Conservation (phyloP, 164 flowering plant genomes). For the Umbilicus rupestris region DNA sequence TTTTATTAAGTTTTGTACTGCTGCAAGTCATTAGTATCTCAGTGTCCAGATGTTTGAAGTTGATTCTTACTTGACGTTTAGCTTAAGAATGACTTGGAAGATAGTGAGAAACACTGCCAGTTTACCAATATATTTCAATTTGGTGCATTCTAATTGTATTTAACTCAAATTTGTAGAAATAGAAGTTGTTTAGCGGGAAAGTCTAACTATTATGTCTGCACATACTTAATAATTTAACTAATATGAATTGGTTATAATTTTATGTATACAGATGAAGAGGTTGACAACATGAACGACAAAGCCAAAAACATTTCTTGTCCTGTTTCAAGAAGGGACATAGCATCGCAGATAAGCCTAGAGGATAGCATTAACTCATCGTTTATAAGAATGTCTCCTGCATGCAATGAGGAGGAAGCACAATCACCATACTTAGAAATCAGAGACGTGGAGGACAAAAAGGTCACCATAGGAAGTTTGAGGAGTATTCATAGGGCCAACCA, state of each 20-base stretch:
- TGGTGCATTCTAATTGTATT: too few species aligned
- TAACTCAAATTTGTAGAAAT: too few species aligned
- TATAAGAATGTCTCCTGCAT: conserved; percentile 15
- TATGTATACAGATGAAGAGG: conserved; percentile 27
- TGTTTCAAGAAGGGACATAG: conserved; percentile 43
- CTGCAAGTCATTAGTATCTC: neutral
- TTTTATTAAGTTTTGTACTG: neutral
- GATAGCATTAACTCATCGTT: conserved; percentile 23
- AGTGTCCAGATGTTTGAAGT: neutral
- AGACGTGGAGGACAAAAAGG: conserved; percentile 46
- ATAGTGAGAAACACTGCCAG: too few species aligned
- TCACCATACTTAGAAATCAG: conserved; percentile 26
- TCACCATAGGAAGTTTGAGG: conserved; percentile 19
- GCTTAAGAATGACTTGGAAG: too few species aligned
- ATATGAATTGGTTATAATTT: neutral
- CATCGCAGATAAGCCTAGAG: conserved; percentile 53
- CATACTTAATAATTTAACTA: neutral
- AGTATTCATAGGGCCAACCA: conserved; percentile 10
- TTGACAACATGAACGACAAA: conserved; percentile 17
- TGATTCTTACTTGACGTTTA: neutral
- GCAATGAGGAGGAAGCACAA: conserved; percentile 12
- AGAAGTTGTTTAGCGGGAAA: too few species aligned
- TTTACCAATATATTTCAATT: too few species aligned
- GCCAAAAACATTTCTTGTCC: conserved; percentile 13
- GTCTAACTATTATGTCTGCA: neutral